Conservation (phyloP, 2,329 filamentous ascomycete genomes). For the Aspergillus thermomutatus region DNA sequence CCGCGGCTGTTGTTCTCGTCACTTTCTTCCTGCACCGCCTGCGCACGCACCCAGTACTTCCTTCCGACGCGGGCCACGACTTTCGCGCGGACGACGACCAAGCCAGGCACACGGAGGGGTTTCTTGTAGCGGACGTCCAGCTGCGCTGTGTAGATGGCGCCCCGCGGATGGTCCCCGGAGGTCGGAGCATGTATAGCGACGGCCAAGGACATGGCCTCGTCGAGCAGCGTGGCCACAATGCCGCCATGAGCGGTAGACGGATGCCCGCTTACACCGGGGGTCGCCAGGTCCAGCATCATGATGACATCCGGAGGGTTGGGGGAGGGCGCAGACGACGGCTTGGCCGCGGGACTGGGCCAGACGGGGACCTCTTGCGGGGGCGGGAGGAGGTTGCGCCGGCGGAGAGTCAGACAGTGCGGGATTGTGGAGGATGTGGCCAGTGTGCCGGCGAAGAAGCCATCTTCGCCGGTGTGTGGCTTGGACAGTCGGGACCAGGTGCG, state of each 20-base stretch:
- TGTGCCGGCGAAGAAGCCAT: slow-evolving; percentile 41
- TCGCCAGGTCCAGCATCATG: slow-evolving; percentile 32
- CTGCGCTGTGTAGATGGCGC: slow-evolving; percentile 37
- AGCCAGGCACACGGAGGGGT: slow-evolving; percentile 34
- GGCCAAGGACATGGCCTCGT: slow-evolving; percentile 44
- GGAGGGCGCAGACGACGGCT: slow-evolving; percentile 19
- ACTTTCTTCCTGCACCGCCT: slow-evolving; percentile 36
- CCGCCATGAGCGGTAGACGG: slow-evolving; percentile 40
- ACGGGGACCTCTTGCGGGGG: slow-evolving; percentile 17
- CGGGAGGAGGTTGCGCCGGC: slow-evolving; percentile 26
- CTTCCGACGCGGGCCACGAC: slow-evolving; percentile 34
- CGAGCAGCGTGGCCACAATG: slow-evolving; percentile 39
- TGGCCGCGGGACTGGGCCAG: slow-evolving; percentile 24
- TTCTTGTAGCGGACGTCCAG: slow-evolving; percentile 40
- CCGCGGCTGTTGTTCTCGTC: slow-evolving; percentile 15
- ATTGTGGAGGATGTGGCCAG: slow-evolving; percentile 39
- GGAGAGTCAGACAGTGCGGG: slow-evolving; percentile 39
- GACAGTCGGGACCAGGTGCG: slow-evolving; percentile 37
- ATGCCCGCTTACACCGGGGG: slow-evolving; percentile 39
- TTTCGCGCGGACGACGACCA: slow-evolving; percentile 35
- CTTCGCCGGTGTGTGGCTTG: slow-evolving; percentile 41
- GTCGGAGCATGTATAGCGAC: slow-evolving; percentile 29
- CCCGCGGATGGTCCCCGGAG: slow-evolving; percentile 21
- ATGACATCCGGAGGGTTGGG: slow-evolving; percentile 35
- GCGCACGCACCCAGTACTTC: slow-evolving; percentile 42